A percentile compares a stretch with the other conserved stretches of the same genome.
phyloP scores from a whole-genome alignment of 805 yeast species.

The Saccharomyces eubayanus region DNA sequence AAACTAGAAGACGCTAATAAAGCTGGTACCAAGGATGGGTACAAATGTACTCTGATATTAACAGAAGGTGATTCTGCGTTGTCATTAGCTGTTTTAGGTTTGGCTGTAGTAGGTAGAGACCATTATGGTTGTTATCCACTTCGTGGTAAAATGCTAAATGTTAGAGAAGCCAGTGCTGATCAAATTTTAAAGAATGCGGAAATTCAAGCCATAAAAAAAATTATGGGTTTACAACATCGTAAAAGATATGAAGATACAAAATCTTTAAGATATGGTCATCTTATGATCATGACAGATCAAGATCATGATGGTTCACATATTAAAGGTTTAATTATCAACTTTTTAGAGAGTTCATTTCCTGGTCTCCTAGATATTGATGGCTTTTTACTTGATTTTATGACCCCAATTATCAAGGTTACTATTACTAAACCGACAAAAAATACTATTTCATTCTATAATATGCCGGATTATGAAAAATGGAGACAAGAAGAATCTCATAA shows the following conservation, averaged over 20 bases:
- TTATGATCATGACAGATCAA: conserved; percentile 99
- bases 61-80: conserved; percentile 98
- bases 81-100: conserved; percentile 85
- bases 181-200: conserved; percentile 89
- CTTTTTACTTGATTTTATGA: conserved; percentile 84
- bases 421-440: conserved; percentile 53
- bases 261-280: conserved; percentile 84
- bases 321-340: conserved; percentile 89
- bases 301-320: conserved; percentile 99
- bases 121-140: conserved; percentile 91
- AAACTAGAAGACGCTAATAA: conserved; percentile 92
- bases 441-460: conserved; percentile 71
- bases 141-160: conserved; percentile 90
- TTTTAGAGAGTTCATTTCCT: conserved; percentile 88
- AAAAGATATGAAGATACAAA: conserved; percentile 67
- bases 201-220: conserved; percentile 89
- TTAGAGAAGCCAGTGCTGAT: conserved; percentile 94
- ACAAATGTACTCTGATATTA: conserved; percentile 82
- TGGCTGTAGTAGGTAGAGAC: conserved; percentile 92
- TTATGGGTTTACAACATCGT: conserved; percentile 91
- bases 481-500: conserved; percentile 69
- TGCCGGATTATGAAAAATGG: conserved; percentile 96
- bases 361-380: conserved; percentile 88
- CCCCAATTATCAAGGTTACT: conserved; percentile 91
- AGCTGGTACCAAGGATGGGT: conserved; percentile 91